Evolutionary conservation across 2,329 filamentous ascomycete species (phyloP).

Genomic region (Trichocomaceae sp.): DNA sequence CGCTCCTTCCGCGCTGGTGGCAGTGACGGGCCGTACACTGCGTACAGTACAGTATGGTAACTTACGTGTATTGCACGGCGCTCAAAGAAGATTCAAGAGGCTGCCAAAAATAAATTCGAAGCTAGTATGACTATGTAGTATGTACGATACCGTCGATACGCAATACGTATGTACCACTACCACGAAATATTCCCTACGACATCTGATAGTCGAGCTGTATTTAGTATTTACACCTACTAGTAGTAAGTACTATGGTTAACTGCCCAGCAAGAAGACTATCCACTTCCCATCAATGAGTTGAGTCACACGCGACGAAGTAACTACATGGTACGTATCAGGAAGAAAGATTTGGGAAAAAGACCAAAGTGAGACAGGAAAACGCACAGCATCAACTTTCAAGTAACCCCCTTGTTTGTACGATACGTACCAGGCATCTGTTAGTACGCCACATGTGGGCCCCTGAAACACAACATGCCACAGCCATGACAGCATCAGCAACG

Average conservation of each 20-base stretch:
- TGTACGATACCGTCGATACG: too few relatives aligned
- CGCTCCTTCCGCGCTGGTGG: constrained; percentile 1
- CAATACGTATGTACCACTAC: too few relatives aligned
- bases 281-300: too few relatives aligned
- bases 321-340: too few relatives aligned
- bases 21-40: background rate
- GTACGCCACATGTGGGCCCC: background rate
- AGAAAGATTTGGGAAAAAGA: too few relatives aligned
- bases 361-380: background rate
- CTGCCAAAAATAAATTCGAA: background rate
- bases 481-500: background rate
- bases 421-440: background rate
- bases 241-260: too few relatives aligned
- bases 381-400: too few relatives aligned
- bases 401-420: background rate
- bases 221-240: too few relatives aligned
- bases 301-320: background rate
- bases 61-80: background rate
- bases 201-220: too few relatives aligned
- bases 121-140: too few relatives aligned
- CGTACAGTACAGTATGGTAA: background rate
- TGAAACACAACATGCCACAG: background rate
- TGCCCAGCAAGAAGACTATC: too few relatives aligned
- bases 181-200: too few relatives aligned
- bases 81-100: background rate